A percentile compares a stretch with the other conserved stretches of the same genome.
These are phyloP conservation scores for Hydnum rufescens DNA, from an alignment of 768 basidiomycete genomes.

Conservation along the genomic window DNA sequence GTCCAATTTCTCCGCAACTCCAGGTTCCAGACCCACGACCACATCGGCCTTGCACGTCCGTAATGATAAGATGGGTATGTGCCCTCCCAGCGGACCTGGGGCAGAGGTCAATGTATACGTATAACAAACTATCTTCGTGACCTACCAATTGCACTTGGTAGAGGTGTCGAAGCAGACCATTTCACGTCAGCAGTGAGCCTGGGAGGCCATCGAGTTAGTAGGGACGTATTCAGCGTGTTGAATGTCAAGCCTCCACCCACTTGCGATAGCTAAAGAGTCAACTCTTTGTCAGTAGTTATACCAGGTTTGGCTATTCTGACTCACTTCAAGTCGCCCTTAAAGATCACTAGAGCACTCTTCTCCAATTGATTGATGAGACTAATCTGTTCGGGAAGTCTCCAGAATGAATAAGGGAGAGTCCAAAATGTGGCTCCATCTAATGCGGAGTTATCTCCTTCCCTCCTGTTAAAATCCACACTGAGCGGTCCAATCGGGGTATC, in stretches of 20 bases:
- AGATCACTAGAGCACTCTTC: constrained; percentile 50
- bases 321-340: constrained; percentile 93
- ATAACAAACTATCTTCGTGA: no score
- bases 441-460: constrained; percentile 15
- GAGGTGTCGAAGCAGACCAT: constrained; percentile 71
- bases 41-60: constrained; percentile 95
- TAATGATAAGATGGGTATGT: constrained; percentile 66
- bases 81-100: constrained; percentile 53
- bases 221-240: not conserved
- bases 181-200: constrained; percentile 75
- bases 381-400: constrained; percentile 23
- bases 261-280: constrained; percentile 50
- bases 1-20: constrained; percentile 49
- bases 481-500: not conserved
- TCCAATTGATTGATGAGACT: constrained; percentile 30
- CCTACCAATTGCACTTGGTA: constrained; percentile 50
- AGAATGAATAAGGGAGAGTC: constrained; percentile 59
- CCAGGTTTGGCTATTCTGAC: no score
- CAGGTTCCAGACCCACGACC: constrained; percentile 57
- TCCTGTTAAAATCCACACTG: no score
- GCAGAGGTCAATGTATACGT: not conserved
- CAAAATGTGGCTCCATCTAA: constrained; percentile 32
- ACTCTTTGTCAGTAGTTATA: not conserved
- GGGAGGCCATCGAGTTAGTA: constrained; percentile 6
- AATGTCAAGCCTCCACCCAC: constrained; percentile 27